These are phyloP conservation scores for Porcisia hertigi DNA, from an alignment of 208 protist species.

Conservation along the genomic window DNA sequence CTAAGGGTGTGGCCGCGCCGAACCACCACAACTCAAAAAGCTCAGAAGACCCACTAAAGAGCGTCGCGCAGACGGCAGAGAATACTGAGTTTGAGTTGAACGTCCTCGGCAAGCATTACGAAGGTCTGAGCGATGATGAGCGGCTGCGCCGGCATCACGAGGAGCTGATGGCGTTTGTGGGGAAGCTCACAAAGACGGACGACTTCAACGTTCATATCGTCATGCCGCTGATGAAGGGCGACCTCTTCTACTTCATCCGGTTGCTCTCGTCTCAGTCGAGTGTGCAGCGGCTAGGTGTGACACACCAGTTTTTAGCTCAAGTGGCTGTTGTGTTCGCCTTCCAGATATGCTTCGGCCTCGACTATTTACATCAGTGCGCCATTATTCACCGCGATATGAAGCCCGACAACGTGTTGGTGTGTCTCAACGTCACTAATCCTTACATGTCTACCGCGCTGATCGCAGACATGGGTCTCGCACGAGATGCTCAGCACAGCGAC, in stretches of 20 bases:
- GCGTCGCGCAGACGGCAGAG: conserved; percentile 22
- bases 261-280: conserved; percentile 28
- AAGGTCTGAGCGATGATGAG: conserved; percentile 26
- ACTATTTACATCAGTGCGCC: conserved; percentile 87
- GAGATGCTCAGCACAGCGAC: conserved; percentile 72
- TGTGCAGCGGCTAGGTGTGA: conserved; percentile 26
- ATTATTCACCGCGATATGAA: conserved; percentile 97
- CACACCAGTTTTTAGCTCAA: conserved; percentile 51
- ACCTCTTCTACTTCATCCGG: conserved; percentile 79
- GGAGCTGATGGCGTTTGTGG: conserved; percentile 32
- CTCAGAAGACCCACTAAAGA: conserved; percentile 48
- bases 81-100: conserved; percentile 38
- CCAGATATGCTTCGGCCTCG: conserved; percentile 88
- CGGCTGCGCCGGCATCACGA: conserved; percentile 45
- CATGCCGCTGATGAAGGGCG: conserved; percentile 88
- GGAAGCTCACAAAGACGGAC: conserved; percentile 32
- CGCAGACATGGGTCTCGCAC: conserved; percentile 90
- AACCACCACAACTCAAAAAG: conserved; percentile 21
- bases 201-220: conserved; percentile 88
- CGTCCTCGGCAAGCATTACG: conserved; percentile 44
- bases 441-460: conserved; percentile 77
- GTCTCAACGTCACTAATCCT: conserved; percentile 50
- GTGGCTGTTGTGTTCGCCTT: conserved; percentile 82
- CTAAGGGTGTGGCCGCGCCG: conserved; percentile 42
- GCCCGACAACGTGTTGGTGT: conserved; percentile 96